These are phyloP conservation scores for Mrakia hoshinonis DNA, from an alignment of 768 basidiomycete species.

Conservation along the genomic window DNA sequence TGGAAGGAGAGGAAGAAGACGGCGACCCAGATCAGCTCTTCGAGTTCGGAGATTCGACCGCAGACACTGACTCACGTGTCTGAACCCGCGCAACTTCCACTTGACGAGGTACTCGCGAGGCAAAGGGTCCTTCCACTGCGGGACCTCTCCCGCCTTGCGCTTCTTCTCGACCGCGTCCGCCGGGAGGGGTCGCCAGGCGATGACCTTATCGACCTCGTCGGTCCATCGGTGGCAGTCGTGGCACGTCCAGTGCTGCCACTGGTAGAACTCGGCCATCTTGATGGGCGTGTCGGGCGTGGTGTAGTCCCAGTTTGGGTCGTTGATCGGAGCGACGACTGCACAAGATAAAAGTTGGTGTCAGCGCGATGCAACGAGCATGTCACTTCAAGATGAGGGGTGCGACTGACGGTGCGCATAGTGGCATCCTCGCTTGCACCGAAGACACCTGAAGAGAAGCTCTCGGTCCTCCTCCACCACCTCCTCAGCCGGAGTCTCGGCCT, in stretches of 20 bases:
- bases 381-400: neutral
- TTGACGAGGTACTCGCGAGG: conserved; percentile 93
- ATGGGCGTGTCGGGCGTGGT: conserved; percentile 46
- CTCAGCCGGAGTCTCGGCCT: conserved; percentile 41
- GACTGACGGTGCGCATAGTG: conserved; percentile 61
- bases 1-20: conserved; percentile 21
- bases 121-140: conserved; percentile 53
- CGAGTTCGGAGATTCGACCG: conserved; percentile 37
- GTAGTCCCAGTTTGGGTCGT: conserved; percentile 43
- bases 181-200: conserved; percentile 85
- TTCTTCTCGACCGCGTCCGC: conserved; percentile 53
- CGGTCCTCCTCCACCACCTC: conserved; percentile 30
- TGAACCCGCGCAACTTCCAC: conserved; percentile 70
- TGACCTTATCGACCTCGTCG: conserved; percentile 47
- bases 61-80: conserved; percentile 40
- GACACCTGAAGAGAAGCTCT: conserved; percentile 64
- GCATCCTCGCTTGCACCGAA: conserved; percentile 68
- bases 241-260: conserved; percentile 46
- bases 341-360: neutral
- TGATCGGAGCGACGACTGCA: conserved; percentile 41
- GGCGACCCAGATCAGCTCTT: neutral
- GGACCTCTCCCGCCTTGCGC: conserved; percentile 42
- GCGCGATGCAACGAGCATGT: neutral
- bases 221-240: conserved; percentile 56
- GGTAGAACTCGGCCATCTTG: conserved; percentile 34